A percentile compares a stretch with the other conserved stretches of the same genome.
phyloP scores from a whole-genome alignment of 768 basidiomycete species.

The Mrakia hoshinonis region DNA sequence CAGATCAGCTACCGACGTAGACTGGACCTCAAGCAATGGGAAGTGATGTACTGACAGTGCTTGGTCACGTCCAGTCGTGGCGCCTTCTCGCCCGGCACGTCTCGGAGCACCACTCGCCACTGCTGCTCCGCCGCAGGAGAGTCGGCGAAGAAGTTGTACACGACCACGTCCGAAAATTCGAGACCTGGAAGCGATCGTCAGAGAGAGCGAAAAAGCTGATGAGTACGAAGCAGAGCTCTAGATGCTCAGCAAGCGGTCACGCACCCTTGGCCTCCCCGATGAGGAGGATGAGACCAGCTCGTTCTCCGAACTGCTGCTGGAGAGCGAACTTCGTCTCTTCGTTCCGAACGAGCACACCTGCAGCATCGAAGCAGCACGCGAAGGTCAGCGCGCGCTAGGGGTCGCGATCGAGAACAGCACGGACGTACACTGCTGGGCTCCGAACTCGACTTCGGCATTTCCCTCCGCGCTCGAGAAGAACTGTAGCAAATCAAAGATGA shows the following conservation, averaged over 20 bases:
- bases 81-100: conserved; percentile 11
- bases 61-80: background rate
- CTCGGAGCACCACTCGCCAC: conserved; percentile 54
- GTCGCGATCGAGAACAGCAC: no score
- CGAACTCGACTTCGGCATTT: conserved; percentile 50
- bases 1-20: background rate
- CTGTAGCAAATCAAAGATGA: no score
- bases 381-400: no score
- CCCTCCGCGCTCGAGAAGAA: conserved; percentile 1
- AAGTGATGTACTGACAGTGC: background rate
- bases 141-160: conserved; percentile 68
- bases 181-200: background rate
- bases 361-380: no score
- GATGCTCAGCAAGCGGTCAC: no score
- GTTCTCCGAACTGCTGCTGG: background rate
- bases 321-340: background rate
- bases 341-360: background rate
- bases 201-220: background rate
- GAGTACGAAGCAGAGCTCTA: background rate
- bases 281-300: background rate
- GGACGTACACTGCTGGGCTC: conserved; percentile 57
- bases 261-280: background rate
- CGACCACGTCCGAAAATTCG: conserved; percentile 48
- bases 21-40: background rate
- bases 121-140: conserved; percentile 49